Evolutionary conservation across 2,329 filamentous ascomycete species (phyloP).

Genomic region (Metarhizium sp.): DNA sequence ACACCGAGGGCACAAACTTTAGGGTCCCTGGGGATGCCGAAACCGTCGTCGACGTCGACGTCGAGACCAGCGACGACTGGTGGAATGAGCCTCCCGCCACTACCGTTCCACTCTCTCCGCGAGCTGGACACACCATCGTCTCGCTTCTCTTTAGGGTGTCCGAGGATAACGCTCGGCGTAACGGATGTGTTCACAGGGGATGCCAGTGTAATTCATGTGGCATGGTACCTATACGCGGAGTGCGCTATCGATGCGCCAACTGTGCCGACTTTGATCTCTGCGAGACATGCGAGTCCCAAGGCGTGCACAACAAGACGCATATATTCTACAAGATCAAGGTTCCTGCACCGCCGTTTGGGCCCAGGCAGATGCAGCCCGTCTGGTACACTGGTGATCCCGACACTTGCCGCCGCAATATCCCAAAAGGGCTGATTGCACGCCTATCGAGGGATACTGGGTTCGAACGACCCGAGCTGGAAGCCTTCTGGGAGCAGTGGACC

Average conservation of each 20-base stretch:
- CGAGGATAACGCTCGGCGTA: slow-evolving; percentile 80
- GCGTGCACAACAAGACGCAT: slow-evolving; percentile 77
- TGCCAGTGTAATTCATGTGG: slow-evolving; percentile 89
- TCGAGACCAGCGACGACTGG: slow-evolving; percentile 38
- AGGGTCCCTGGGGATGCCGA: slow-evolving; percentile 25
- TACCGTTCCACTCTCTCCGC: slow-evolving; percentile 26
- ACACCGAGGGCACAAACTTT: slow-evolving; percentile 23
- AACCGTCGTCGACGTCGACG: slow-evolving; percentile 29
- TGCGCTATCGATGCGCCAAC: slow-evolving; percentile 90
- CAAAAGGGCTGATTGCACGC: slow-evolving; percentile 55
- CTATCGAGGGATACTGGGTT: slow-evolving; percentile 66
- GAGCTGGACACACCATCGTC: slow-evolving; percentile 69
- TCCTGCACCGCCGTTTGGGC: slow-evolving; percentile 75
- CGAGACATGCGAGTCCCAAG: slow-evolving; percentile 78
- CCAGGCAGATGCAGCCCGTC: slow-evolving; percentile 69
- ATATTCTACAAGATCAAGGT: slow-evolving; percentile 95
- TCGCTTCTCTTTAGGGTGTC: slow-evolving; percentile 85
- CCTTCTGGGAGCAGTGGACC: slow-evolving; percentile 93
- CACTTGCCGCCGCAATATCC: slow-evolving; percentile 57
- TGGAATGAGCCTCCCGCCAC: slow-evolving; percentile 34
- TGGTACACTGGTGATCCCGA: slow-evolving; percentile 87
- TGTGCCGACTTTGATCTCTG: slow-evolving; percentile 95
- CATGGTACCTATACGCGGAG: slow-evolving; percentile 78
- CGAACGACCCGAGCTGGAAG: slow-evolving; percentile 81
- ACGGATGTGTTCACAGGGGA: slow-evolving; percentile 85